Percentiles rank a stretch among this genome's conserved stretches.
phyloP scores from a whole-genome alignment of 2,329 filamentous ascomycete species.

The Fusarium penzigii region DNA sequence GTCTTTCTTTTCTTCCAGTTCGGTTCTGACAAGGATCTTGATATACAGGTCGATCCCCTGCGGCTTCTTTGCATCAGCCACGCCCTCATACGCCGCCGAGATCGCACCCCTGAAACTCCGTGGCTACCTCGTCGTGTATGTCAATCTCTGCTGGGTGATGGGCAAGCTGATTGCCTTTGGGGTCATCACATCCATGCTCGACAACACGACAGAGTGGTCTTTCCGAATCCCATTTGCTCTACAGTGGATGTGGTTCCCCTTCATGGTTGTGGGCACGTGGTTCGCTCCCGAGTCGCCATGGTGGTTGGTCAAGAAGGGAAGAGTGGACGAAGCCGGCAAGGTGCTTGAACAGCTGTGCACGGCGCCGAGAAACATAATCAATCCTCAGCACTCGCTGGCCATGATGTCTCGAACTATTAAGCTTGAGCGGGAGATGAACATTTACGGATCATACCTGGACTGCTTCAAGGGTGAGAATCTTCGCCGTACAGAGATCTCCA shows the following conservation, averaged over 20 bases:
- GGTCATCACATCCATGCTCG: conserved; percentile 35
- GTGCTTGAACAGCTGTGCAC: no score
- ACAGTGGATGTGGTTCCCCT: conserved; percentile 39
- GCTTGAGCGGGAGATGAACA: conserved; percentile 11
- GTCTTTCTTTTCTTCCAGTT: no score
- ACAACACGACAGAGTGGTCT: conserved; percentile 33
- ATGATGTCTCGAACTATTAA: conserved; percentile 17
- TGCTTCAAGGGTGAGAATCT: conserved; percentile 48
- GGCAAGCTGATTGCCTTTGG: conserved; percentile 42
- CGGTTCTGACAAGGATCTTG: no score
- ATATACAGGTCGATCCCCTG: conserved; percentile 23
- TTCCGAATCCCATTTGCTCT: conserved; percentile 40
- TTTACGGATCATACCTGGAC: conserved; percentile 36
- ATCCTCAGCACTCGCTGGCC: conserved; percentile 12
- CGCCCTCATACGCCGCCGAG: conserved; percentile 36
- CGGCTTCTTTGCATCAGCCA: conserved; percentile 5
- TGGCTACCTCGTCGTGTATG: conserved; percentile 42
- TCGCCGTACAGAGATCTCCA: conserved; percentile 44
- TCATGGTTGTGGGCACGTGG: conserved; percentile 29
- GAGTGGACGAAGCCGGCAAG: no score
- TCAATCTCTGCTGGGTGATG: conserved; percentile 46
- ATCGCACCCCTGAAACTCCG: conserved; percentile 44
- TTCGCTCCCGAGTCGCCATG: conserved; percentile 38
- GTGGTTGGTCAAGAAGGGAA: conserved; percentile 31
- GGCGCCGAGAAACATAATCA: not conserved